A percentile compares a stretch with the other conserved stretches of the same genome.
Conservation (phyloP, 768 basidiomycete genomes). For the Tricholoma sp. region DNA sequence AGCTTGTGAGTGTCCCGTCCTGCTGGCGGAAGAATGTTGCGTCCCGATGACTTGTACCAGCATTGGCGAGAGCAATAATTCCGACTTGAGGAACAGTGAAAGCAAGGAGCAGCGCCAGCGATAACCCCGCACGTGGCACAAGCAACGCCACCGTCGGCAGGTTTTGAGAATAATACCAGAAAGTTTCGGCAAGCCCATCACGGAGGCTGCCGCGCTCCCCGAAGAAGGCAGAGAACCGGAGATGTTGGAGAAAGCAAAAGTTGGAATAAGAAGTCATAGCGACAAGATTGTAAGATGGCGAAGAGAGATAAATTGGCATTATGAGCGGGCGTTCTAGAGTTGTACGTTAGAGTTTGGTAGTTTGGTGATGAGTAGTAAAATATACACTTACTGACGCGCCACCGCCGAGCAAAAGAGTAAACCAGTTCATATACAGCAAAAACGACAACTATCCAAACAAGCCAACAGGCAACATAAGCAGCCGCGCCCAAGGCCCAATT, state of each 20-base stretch:
- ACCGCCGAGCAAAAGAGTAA: constrained; percentile 69
- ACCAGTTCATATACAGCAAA: constrained; percentile 74
- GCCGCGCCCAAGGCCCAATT: constrained; percentile 82
- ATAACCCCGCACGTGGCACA: constrained; percentile 76
- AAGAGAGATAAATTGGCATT: constrained; percentile 78
- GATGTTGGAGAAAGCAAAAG: constrained; percentile 80
- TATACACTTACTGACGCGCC: constrained; percentile 69
- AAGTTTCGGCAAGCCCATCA: constrained; percentile 71
- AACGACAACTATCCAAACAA: constrained; percentile 66
- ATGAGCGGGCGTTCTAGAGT: constrained; percentile 74
- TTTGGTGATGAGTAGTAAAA: constrained; percentile 5
- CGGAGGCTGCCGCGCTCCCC: constrained; percentile 41
- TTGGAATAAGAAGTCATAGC: constrained; percentile 76
- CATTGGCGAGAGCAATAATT: constrained; percentile 40
- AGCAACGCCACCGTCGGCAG: constrained; percentile 77
- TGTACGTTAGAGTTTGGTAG: constrained; percentile 13
- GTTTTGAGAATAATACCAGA: constrained; percentile 82
- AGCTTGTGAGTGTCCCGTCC: constrained; percentile 66
- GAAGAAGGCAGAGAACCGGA: constrained; percentile 67
- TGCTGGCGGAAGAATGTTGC: constrained; percentile 63
- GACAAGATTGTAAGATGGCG: constrained; percentile 70
- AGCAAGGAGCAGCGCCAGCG: constrained; percentile 64
- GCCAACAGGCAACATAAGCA: constrained; percentile 81
- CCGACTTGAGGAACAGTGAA: constrained; percentile 50
- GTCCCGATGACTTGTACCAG: constrained; percentile 53